A percentile compares a stretch with the other conserved stretches of the same genome.
phyloP scores from a whole-genome alignment of 2,329 filamentous ascomycete species.

The Botrytis tulipae region DNA sequence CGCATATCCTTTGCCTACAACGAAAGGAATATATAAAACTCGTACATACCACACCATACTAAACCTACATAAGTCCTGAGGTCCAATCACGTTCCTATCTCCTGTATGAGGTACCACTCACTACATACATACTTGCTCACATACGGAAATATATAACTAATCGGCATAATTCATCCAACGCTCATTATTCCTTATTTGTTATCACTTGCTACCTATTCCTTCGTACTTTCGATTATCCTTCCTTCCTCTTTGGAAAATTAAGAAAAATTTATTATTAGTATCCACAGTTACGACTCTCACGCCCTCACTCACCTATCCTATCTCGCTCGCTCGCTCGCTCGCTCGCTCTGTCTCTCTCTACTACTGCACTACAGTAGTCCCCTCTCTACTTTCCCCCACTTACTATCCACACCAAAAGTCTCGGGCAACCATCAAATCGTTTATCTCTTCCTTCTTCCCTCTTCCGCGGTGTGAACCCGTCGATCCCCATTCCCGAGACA shows the following conservation, averaged over 20 bases:
- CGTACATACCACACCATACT: neutral
- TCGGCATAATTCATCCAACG: neutral
- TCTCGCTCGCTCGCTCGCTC: neutral
- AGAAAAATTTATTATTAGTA: neutral
- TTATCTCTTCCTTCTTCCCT: neutral
- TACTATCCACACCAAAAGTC: slow-evolving; percentile 10
- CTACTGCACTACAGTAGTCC: neutral
- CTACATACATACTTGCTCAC: neutral
- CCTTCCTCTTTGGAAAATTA: neutral
- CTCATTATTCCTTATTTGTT: neutral
- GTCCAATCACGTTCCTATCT: neutral
- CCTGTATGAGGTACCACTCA: neutral
- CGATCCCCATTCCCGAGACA: slow-evolving; percentile 12
- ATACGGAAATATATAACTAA: neutral
- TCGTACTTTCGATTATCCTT: neutral
- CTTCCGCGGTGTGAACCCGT: slow-evolving; percentile 15
- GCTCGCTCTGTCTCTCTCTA: neutral
- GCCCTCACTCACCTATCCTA: neutral
- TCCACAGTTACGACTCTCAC: slow-evolving; percentile 8
- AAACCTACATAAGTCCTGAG: neutral
- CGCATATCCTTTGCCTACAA: neutral
- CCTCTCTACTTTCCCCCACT: slow-evolving; percentile 7
- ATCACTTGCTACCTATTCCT: neutral
- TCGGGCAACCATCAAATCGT: slow-evolving; percentile 10
- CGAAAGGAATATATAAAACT: slow-evolving; percentile 2